Evolutionary conservation across 352 stramenopile genomes (phyloP).

Genomic region (Aphanomyces stellatus): DNA sequence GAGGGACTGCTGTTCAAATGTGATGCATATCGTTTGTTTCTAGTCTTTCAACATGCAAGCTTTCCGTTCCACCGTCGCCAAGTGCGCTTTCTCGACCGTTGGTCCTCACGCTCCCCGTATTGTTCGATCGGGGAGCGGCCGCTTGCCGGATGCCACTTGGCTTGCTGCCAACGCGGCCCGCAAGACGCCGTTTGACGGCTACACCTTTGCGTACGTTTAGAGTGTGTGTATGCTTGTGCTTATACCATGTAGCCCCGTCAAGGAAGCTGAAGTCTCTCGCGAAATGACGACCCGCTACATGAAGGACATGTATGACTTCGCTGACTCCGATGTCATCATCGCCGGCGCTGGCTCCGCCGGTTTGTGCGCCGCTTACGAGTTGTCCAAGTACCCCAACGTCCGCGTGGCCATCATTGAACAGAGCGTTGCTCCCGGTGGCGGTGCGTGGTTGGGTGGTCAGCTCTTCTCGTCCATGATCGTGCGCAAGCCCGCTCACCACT

Average conservation of each 20-base stretch:
- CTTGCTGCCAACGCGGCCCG: conserved; percentile 33
- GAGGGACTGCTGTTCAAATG: conserved; percentile 40
- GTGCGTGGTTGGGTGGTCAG: conserved; percentile 51
- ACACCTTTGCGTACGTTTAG: conserved; percentile 44
- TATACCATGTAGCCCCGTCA: conserved; percentile 32
- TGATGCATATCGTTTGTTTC: conserved; percentile 4
- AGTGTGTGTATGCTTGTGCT: not conserved
- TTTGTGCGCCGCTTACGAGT: conserved; percentile 47
- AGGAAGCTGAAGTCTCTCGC: conserved; percentile 52
- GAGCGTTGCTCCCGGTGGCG: conserved; percentile 42
- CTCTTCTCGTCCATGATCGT: conserved; percentile 64
- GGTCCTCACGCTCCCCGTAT: conserved; percentile 35
- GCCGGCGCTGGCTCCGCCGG: conserved; percentile 47
- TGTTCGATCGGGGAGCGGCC: conserved; percentile 31
- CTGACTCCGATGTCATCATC: conserved; percentile 59
- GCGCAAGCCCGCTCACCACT: conserved; percentile 48
- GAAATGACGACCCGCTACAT: conserved; percentile 67
- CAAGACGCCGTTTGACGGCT: conserved; percentile 45
- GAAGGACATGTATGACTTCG: conserved; percentile 69
- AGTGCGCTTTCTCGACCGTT: conserved; percentile 36
- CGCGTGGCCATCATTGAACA: conserved; percentile 56
- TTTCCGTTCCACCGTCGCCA: conserved; percentile 30
- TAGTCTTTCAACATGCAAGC: conserved; percentile 28
- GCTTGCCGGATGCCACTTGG: conserved; percentile 41
- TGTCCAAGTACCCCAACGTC: conserved; percentile 51